A percentile compares a stretch with the other conserved stretches of the same genome.
phyloP scores from a whole-genome alignment of 2,329 filamentous ascomycete genomes.

The Chaetomiaceae sp. region DNA sequence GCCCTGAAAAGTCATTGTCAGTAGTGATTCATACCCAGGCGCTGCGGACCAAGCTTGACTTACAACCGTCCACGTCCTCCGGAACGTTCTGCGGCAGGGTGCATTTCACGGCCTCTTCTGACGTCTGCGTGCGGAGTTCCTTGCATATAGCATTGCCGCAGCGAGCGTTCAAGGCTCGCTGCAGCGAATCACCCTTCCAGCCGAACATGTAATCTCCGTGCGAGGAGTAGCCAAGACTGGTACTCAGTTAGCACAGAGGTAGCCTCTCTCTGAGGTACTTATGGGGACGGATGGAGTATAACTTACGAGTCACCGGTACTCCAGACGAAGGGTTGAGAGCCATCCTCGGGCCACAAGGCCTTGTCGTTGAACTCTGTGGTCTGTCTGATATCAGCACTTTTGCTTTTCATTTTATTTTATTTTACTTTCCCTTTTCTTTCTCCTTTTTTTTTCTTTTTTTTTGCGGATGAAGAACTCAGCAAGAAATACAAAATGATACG shows the following conservation, averaged over 20 bases:
- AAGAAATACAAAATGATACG: background rate
- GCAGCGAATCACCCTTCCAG: constrained; percentile 8
- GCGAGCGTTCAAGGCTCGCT: constrained; percentile 2
- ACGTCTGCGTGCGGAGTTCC: constrained; percentile 20
- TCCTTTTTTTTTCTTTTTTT: background rate
- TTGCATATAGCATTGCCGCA: constrained; percentile 21
- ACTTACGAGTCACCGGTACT: constrained; percentile 23
- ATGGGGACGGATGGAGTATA: background rate
- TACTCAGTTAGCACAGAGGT: background rate
- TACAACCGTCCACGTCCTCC: constrained; percentile 19
- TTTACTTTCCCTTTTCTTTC: too few species aligned
- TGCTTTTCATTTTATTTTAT: too few species aligned
- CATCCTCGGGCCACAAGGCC: constrained; percentile 33
- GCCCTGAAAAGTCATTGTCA: background rate
- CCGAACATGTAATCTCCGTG: constrained; percentile 17
- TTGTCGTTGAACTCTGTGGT: constrained; percentile 31
- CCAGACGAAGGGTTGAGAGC: constrained; percentile 26
- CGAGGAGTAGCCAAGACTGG: constrained; percentile 24
- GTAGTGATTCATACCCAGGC: too few species aligned
- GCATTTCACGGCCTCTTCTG: constrained; percentile 20
- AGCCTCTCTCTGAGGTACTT: background rate
- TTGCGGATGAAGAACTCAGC: background rate
- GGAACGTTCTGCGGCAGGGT: constrained; percentile 19
- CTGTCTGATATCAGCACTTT: background rate
- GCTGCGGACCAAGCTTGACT: too few species aligned